Evolutionary conservation across 306 rosid genomes (phyloP), one percentile per base, ranked within the genome.

Genomic region (Pachyrhizus erosus): DNA sequence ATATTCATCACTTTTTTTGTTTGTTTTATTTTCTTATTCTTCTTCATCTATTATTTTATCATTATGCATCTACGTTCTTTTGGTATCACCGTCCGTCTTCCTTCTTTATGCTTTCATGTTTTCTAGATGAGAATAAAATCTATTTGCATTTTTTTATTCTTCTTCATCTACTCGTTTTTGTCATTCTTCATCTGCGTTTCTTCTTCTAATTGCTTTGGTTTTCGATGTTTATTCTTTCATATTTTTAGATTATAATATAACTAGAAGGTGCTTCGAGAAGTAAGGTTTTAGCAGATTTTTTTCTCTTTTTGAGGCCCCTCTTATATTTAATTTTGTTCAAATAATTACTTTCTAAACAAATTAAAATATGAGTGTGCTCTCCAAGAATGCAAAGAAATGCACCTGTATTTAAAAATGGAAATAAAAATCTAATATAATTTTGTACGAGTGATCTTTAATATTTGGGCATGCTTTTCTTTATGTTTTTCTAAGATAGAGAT

Each of bases 91-190:
- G 69, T 23, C 33, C 33, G 33, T 61, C 39, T 61, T 61, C 69
- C 18, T 27, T 13, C 20, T 61, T 61, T 27, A 61, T 61, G 37
- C 40, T 61, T 29, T 61, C 40, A 27, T 13, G 66, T 61, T 61
- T 14, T 61, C 3, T 61, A 40, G 69, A 61, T 61, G 11, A 61
- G 69, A 61, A 61, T 61, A 61, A 27, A 27, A 61, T 61, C 69
- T 61, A 27, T 14, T 14, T 15, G 27, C 67, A 26, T 61, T 61
- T 61, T 61, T 40, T 29, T 27, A 61, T 61, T 61, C 40, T 61
- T 61, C 69, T 61, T 61, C 66, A 58, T 24, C 66, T 5, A 24
- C 21, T 58, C 29, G 34, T 23, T 20, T n/a, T 55, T 55, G 5
- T 23, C 65, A 57, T 57, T 55, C 62, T 21, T 58, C 69, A 26